phyloP scores from a whole-genome alignment of 2,329 filamentous ascomycete species.

The Fusarium devonianum region DNA sequence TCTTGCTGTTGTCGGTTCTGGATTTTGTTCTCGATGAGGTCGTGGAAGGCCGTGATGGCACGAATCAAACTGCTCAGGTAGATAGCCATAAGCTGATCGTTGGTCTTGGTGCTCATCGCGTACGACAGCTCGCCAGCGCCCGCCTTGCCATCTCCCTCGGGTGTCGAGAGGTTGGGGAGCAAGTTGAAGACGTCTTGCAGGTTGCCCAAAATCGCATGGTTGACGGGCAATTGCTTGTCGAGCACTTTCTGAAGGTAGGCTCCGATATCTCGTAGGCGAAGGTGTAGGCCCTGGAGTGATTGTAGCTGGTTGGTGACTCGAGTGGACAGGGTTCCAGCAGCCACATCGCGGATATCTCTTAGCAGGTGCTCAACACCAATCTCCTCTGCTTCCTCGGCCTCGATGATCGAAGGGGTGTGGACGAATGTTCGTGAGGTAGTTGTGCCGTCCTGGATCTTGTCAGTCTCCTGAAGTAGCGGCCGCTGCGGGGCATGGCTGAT shows the following conservation, averaged over 20 bases:
- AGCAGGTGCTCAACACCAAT: constrained; percentile 98
- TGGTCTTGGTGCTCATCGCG: constrained; percentile 98
- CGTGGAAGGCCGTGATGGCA: constrained; percentile 98
- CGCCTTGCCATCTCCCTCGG: constrained; percentile 69
- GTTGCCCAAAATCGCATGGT: constrained; percentile 96
- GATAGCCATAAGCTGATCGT: constrained; percentile 98
- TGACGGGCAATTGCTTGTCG: constrained; percentile 89
- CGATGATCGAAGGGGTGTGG: constrained; percentile 97
- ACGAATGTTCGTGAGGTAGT: constrained; percentile 97
- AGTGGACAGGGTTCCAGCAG: constrained; percentile 94
- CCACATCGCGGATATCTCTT: constrained; percentile 96
- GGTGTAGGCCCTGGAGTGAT: constrained; percentile 93
- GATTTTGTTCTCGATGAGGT: constrained; percentile 99
- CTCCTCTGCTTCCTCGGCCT: constrained; percentile 98
- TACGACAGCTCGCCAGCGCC: constrained; percentile 87
- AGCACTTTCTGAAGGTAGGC: constrained; percentile 96
- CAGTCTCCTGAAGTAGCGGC: constrained; percentile 2
- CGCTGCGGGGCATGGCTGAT: not conserved
- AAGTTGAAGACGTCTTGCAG: constrained; percentile 99
- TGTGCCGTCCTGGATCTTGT: constrained; percentile 80
- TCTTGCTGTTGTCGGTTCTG: constrained; percentile 98
- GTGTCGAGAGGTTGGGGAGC: constrained; percentile 91
- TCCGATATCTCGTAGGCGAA: constrained; percentile 93
- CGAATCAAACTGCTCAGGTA: constrained; percentile 93
- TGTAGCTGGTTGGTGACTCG: constrained; percentile 97